These are phyloP conservation scores for Boletus eberwhitei DNA, from an alignment of 768 basidiomycete genomes.

Conservation along the genomic window DNA sequence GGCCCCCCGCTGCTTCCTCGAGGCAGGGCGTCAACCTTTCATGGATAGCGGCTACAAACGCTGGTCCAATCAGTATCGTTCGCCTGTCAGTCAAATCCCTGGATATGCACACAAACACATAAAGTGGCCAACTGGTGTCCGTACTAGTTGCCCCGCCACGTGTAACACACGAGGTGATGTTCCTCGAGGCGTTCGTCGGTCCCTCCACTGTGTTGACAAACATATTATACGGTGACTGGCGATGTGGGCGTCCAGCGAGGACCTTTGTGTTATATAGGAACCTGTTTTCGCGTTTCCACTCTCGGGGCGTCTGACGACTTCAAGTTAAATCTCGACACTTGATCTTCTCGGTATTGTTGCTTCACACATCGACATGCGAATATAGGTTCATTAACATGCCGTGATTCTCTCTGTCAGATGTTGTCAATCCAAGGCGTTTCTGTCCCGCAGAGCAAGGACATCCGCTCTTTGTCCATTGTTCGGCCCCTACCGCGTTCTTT, in stretches of 20 bases:
- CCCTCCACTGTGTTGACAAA: background rate
- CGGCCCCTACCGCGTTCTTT: background rate
- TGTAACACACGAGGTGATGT: slow-evolving; percentile 20
- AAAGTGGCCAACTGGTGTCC: background rate
- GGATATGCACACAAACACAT: background rate
- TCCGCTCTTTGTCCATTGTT: background rate
- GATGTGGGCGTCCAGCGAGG: slow-evolving; percentile 4
- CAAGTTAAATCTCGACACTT: background rate
- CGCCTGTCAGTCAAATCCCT: background rate
- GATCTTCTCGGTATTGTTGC: background rate
- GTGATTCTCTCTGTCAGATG: slow-evolving; percentile 9
- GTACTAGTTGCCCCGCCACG: slow-evolving; percentile 2
- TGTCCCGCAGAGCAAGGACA: background rate
- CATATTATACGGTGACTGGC: background rate
- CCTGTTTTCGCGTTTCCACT: background rate
- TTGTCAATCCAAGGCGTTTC: slow-evolving; percentile 2
- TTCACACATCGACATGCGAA: background rate
- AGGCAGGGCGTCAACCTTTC: slow-evolving; percentile 2
- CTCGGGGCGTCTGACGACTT: background rate
- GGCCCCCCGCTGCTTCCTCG: slow-evolving; percentile 9
- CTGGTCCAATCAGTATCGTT: slow-evolving; percentile 4
- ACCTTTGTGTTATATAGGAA: background rate
- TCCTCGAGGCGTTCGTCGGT: slow-evolving; percentile 14
- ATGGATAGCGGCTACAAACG: background rate
- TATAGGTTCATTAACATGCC: background rate